These are phyloP conservation scores for Starmerella ratchasimensis DNA, from an alignment of 805 yeast species.

Conservation along the genomic window DNA sequence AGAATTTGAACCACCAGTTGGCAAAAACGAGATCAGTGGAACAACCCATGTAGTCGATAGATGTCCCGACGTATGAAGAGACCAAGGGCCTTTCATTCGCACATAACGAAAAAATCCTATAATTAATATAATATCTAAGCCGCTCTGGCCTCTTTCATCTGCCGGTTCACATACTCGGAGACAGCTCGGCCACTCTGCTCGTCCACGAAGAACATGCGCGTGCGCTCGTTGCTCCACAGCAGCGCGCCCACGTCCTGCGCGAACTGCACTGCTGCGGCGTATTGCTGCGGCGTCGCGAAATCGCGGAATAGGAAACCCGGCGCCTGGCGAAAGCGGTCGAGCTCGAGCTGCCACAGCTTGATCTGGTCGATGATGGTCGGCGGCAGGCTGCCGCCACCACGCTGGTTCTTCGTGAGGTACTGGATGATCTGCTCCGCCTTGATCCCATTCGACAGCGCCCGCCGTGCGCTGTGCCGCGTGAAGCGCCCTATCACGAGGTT, in stretches of 20 bases:
- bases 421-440: constrained; percentile 89
- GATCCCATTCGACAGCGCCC: constrained; percentile 75
- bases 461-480: constrained; percentile 80
- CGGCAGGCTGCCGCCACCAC: constrained; percentile 56
- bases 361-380: constrained; percentile 97
- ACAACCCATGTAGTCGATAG: no score
- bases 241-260: constrained; percentile 87
- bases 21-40: no score
- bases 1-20: no score
- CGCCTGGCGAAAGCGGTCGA: constrained; percentile 77
- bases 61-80: no score
- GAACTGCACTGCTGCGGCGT: constrained; percentile 52
- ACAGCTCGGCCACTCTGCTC: constrained; percentile 14
- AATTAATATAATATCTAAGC: no score
- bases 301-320: constrained; percentile 84
- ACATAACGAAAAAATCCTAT: no score
- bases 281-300: constrained; percentile 65
- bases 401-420: constrained; percentile 77
- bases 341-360: constrained; percentile 87
- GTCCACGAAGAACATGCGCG: constrained; percentile 70
- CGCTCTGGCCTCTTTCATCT: not conserved
- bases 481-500: constrained; percentile 90
- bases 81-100: no score
- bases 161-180: constrained; percentile 11
- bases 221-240: constrained; percentile 65